Percentiles rank a stretch among this genome's conserved stretches.
Conservation (phyloP, 2,329 filamentous ascomycete genomes). For the Hortaea werneckii region DNA sequence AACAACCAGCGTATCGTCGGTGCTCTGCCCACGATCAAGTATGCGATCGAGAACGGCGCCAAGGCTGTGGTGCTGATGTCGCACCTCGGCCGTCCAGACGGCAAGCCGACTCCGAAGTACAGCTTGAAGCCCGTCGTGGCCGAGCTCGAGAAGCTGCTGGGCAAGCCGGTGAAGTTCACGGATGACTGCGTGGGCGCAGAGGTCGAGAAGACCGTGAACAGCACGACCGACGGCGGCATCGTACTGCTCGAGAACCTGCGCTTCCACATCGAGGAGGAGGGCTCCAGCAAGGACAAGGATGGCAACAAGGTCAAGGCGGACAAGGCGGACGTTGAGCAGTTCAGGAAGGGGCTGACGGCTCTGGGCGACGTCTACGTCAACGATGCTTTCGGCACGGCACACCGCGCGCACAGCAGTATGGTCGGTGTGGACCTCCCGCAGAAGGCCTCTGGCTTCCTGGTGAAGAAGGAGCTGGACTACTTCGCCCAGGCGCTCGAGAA, state of each 20-base stretch:
- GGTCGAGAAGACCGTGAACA: slow-evolving; percentile 81
- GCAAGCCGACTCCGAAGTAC: slow-evolving; percentile 84
- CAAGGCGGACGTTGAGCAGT: slow-evolving; percentile 81
- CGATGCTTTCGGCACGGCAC: slow-evolving; percentile 95
- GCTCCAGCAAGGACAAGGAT: slow-evolving; percentile 82
- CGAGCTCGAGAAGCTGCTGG: slow-evolving; percentile 68
- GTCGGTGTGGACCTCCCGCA: slow-evolving; percentile 91
- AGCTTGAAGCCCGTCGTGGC: slow-evolving; percentile 80
- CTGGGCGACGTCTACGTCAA: slow-evolving; percentile 97
- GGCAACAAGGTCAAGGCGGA: slow-evolving; percentile 98
- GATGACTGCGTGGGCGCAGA: slow-evolving; percentile 83
- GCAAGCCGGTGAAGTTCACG: slow-evolving; percentile 76
- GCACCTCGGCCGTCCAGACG: slow-evolving; percentile 91
- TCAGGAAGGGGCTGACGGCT: slow-evolving; percentile 88
- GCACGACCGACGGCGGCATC: slow-evolving; percentile 69
- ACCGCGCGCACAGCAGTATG: slow-evolving; percentile 99
- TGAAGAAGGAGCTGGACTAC: slow-evolving; percentile 99
- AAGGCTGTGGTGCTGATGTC: slow-evolving; percentile 89
- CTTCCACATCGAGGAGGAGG: slow-evolving; percentile 97
- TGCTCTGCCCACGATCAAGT: slow-evolving; percentile 45
- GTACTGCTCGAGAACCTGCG: slow-evolving; percentile 94
- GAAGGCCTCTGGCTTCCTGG: slow-evolving; percentile 94
- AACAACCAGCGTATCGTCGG: slow-evolving; percentile 98
- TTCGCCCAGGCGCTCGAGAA: slow-evolving; percentile 93
- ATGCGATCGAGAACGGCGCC: slow-evolving; percentile 30